Percentiles rank a stretch among this genome's conserved stretches.
phyloP scores from a whole-genome alignment of 768 basidiomycete species.

The Lentinula sp. region DNA sequence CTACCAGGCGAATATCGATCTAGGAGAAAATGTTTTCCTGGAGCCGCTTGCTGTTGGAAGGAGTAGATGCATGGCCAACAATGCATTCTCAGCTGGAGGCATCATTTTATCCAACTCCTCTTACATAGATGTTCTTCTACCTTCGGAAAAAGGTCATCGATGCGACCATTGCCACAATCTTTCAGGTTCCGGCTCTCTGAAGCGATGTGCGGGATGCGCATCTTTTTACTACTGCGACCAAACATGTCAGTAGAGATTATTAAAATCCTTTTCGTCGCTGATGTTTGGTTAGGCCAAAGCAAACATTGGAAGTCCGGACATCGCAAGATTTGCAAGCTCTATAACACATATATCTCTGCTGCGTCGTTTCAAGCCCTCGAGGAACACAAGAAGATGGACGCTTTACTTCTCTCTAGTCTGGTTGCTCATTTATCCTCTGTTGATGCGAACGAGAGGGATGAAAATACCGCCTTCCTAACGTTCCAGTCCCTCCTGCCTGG shows the following conservation, averaged over 20 bases:
- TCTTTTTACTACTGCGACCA: conserved; percentile 70
- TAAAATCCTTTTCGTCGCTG: conserved; percentile 2
- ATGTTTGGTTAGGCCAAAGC: conserved; percentile 49
- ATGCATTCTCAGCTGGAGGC: conserved; percentile 36
- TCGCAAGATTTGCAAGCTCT: conserved; percentile 59
- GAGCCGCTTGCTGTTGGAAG: conserved; percentile 43
- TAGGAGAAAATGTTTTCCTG: conserved; percentile 22
- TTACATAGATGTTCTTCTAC: conserved; percentile 44
- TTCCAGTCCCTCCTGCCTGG: conserved; percentile 44
- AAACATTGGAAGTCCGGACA: conserved; percentile 64
- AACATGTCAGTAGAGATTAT: conserved; percentile 40
- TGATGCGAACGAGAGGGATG: conserved; percentile 14
- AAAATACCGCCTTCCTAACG: conserved; percentile 19
- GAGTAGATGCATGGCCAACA: conserved; percentile 40
- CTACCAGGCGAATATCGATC: neutral
- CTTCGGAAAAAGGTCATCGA: conserved; percentile 51
- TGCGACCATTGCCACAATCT: conserved; percentile 60
- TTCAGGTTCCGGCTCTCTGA: conserved; percentile 28
- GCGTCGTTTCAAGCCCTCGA: conserved; percentile 41
- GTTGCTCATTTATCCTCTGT: conserved; percentile 32
- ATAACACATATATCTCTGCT: conserved; percentile 42
- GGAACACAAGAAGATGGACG: conserved; percentile 51
- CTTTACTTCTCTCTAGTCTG: conserved; percentile 59
- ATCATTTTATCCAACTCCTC: conserved; percentile 39
- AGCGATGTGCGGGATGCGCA: conserved; percentile 59